Evolutionary conservation across 2,329 filamentous ascomycete genomes (phyloP).

Genomic region (Ophiostoma ulmi): DNA sequence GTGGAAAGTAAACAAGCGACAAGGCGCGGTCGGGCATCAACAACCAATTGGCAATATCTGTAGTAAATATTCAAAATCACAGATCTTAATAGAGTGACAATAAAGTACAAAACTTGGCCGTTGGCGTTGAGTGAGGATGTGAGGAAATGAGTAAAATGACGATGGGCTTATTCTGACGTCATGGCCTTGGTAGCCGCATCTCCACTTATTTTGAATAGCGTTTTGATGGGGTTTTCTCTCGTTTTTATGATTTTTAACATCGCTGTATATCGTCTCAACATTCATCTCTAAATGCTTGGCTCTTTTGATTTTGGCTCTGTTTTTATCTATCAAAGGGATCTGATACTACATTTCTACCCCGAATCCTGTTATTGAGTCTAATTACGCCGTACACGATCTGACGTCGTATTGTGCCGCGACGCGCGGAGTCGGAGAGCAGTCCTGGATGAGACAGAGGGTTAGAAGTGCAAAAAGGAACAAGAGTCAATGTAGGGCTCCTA

Average conservation of each 20-base stretch:
- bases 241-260: no score
- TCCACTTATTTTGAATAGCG: neutral
- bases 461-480: neutral
- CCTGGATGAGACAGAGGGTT: neutral
- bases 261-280: neutral
- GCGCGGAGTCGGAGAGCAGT: constrained; percentile 5
- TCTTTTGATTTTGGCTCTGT: neutral
- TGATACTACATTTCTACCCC: neutral
- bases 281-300: neutral
- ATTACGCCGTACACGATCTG: constrained; percentile 11
- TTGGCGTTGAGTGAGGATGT: neutral
- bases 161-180: constrained; percentile 22
- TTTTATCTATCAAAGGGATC: neutral
- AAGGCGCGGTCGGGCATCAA: neutral
- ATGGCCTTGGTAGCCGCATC: constrained; percentile 8
- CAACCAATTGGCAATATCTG: no score
- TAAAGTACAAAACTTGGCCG: neutral
- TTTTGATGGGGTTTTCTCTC: neutral
- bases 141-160: constrained; percentile 9
- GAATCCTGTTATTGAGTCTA: constrained; percentile 4
- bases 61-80: no score
- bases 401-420: neutral
- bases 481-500: neutral
- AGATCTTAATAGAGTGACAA: no score
- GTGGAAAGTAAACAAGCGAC: neutral